These are phyloP conservation scores for Acer negundo DNA, from an alignment of 345 rosid species.

Conservation along the genomic window DNA sequence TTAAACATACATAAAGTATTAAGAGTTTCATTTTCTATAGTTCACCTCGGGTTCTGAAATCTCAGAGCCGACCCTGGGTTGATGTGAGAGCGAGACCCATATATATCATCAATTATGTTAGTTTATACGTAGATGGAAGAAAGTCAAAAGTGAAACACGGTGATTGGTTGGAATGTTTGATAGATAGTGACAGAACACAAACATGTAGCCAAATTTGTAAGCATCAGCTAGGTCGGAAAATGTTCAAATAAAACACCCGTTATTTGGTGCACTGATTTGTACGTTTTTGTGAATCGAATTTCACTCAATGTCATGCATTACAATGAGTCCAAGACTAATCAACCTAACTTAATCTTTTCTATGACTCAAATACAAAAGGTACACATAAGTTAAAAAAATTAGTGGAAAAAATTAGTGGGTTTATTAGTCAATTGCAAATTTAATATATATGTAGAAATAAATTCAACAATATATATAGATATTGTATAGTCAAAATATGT, in stretches of 20 bases:
- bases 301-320: background rate
- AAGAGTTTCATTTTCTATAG: no score
- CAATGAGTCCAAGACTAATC: no score
- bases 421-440: no score
- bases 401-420: no score
- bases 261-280: background rate
- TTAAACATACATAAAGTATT: no score
- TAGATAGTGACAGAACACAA: background rate
- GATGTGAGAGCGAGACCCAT: background rate
- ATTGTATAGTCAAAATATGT: background rate
- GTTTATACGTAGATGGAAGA: background rate
- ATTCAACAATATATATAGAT: background rate
- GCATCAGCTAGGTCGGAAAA: background rate
- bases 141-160: background rate
- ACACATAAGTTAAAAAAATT: no score
- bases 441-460: background rate
- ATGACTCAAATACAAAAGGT: no score
- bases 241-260: background rate
- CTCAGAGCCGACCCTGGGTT: no score
- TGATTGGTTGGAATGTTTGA: background rate
- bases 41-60: no score
- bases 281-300: background rate
- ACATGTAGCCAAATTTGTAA: background rate
- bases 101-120: background rate
- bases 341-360: no score